These are phyloP conservation scores for Phenoliferia sp. DNA, from an alignment of 1,284 basidiomycete genomes.

Conservation along the genomic window DNA sequence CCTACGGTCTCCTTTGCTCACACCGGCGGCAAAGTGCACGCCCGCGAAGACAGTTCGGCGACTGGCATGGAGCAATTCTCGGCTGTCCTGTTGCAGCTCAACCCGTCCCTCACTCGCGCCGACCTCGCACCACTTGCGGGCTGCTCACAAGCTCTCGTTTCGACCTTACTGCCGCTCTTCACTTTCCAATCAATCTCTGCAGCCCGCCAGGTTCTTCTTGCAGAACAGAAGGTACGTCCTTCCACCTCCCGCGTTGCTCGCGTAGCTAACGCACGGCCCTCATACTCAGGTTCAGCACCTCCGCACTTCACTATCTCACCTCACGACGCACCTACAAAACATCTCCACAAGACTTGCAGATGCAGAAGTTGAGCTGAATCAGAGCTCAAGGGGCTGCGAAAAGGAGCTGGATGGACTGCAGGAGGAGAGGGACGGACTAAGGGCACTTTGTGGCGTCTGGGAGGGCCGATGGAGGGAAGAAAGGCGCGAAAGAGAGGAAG, in stretches of 20 bases:
- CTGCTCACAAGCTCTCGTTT: background rate
- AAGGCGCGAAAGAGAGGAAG: background rate
- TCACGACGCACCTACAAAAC: slow-evolving; percentile 1
- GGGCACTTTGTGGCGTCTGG: slow-evolving; percentile 12
- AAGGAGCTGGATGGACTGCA: background rate
- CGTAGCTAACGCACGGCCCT: background rate
- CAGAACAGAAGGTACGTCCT: background rate
- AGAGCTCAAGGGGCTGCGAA: background rate
- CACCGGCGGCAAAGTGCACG: too few relatives aligned
- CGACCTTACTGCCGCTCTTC: background rate
- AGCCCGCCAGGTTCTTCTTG: background rate
- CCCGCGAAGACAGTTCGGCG: too few relatives aligned
- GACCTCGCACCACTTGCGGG: background rate
- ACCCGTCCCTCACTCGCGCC: background rate
- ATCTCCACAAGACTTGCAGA: slow-evolving; percentile 4
- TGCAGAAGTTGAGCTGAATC: background rate
- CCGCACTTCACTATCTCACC: slow-evolving; percentile 6
- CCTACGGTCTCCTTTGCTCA: too few relatives aligned
- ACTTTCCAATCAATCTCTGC: background rate
- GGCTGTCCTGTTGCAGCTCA: background rate
- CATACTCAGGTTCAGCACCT: slow-evolving; percentile 1
- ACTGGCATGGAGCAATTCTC: background rate
- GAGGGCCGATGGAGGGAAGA: slow-evolving; percentile 14
- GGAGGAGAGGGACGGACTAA: background rate
- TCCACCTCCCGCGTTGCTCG: background rate